Evolutionary conservation across 768 basidiomycete genomes (phyloP).

Genomic region (Boletellus sp.): DNA sequence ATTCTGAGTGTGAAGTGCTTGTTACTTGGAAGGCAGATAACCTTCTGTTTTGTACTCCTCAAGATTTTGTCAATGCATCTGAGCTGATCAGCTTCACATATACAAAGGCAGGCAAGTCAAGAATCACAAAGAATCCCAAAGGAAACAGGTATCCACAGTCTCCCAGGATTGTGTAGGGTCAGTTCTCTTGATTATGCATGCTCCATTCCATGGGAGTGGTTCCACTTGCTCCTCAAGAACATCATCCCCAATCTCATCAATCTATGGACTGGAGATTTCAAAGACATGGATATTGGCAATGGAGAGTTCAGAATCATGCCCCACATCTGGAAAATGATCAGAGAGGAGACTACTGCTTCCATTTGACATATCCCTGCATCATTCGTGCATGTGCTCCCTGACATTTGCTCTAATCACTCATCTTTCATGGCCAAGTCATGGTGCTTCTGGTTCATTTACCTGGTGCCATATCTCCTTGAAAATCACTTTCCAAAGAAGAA

Average conservation of each 20-base stretch:
- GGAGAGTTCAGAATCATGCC: constrained; percentile 27
- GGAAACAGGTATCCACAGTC: too few relatives aligned
- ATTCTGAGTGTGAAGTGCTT: too few relatives aligned
- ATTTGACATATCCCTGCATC: constrained; percentile 29
- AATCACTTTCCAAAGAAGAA: neutral
- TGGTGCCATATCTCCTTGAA: constrained; percentile 8
- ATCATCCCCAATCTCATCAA: neutral
- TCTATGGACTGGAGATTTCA: constrained; percentile 17
- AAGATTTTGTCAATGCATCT: too few relatives aligned
- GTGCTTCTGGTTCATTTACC: constrained; percentile 17
- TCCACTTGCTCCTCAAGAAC: neutral
- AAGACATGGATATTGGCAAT: constrained; percentile 31
- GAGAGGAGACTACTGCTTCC: constrained; percentile 26
- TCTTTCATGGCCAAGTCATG: constrained; percentile 24
- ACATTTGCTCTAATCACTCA: too few relatives aligned
- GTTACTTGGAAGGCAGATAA: too few relatives aligned
- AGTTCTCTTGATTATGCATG: neutral
- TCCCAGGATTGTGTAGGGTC: too few relatives aligned
- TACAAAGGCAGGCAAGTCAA: too few relatives aligned
- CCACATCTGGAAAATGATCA: constrained; percentile 41
- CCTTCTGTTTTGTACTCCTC: too few relatives aligned
- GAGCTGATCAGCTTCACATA: too few relatives aligned
- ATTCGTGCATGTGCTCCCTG: too few relatives aligned
- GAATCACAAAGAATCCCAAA: too few relatives aligned
- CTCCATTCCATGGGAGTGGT: neutral